These are phyloP conservation scores for Melampsora americana DNA, from an alignment of 1,284 basidiomycete genomes.

Conservation along the genomic window DNA sequence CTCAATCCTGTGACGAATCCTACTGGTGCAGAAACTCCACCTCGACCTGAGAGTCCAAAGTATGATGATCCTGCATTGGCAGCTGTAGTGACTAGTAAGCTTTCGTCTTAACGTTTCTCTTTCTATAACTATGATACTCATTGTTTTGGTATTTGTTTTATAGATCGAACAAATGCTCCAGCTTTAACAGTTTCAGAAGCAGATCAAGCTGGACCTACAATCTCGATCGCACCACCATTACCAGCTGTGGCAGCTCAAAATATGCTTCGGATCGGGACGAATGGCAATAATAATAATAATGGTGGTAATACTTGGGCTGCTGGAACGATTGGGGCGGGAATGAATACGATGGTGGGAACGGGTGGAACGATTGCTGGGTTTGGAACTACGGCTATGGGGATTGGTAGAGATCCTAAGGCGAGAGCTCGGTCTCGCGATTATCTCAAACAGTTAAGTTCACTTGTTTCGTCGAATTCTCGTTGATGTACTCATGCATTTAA, in stretches of 20 bases:
- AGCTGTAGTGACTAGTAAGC: background rate
- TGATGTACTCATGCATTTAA: background rate
- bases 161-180: constrained; percentile 10
- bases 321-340: constrained; percentile 58
- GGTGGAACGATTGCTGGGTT: background rate
- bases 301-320: background rate
- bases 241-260: constrained; percentile 40
- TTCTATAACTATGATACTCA: too few species aligned
- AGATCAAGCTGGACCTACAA: constrained; percentile 5
- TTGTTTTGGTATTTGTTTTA: too few species aligned
- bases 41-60: constrained; percentile 30
- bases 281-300: background rate
- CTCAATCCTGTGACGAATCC: background rate
- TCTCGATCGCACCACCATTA: constrained; percentile 36
- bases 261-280: constrained; percentile 49
- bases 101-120: too few species aligned
- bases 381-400: constrained; percentile 62
- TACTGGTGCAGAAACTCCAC: constrained; percentile 24
- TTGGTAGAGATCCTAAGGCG: constrained; percentile 83
- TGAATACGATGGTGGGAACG: constrained; percentile 57
- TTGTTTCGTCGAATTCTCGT: too few species aligned
- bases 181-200: constrained; percentile 3
- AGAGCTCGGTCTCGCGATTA: constrained; percentile 92
- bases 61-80: constrained; percentile 19
- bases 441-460: constrained; percentile 76